Evolutionary conservation across 495 filamentous ascomycete genomes (phyloP), one percentile per base, ranked within the genome.

Genomic region (Penicillium tannophilum): DNA sequence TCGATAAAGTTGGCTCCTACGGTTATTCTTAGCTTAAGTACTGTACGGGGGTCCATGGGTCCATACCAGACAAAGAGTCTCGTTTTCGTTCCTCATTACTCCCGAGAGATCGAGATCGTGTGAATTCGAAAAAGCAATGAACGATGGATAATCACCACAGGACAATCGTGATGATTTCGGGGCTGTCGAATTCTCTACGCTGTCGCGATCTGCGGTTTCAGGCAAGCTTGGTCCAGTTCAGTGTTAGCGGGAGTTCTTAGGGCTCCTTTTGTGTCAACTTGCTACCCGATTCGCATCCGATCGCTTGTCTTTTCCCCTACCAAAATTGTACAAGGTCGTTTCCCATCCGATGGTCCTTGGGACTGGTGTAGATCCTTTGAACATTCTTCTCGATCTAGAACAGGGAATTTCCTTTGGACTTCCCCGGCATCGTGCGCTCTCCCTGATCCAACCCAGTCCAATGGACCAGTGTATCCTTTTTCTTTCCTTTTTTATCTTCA

Each of bases 371-470:
- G 63, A 65, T 65, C 63, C 28, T 41, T 28, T 44, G 19, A 55
- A 53, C 52, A 52, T 55, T 66, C 51, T 44, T 53, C 20, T 41
- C 51, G 56, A 52, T 65, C 59, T 43, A 28, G 24, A 43, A 26
- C 47, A 49, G 31, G 58, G 54, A 23, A 31, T 56, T 48, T 48
- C 58, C 60, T 7, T 7, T 28, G 16, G 17, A 3, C 58, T 66
- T 66, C 60, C 55, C 61, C 56, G 52, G 43, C 31, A 20, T 48
- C 39, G 16, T 41, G 16, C 39, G 39, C 45, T 44, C 44, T 50
- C 28, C 28, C 53, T 56, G 35, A 49, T 48, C 46, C 42, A 56
- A 49, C 59, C 64, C 66, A 65, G 64, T 50, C 67, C 67, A 61
- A 48, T 57, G 67, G 67, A 63, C 54, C 62, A 59, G 64, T 36